Conservation (phyloP, 352 stramenopile genomes). For the Phytophthora sp. region DNA sequence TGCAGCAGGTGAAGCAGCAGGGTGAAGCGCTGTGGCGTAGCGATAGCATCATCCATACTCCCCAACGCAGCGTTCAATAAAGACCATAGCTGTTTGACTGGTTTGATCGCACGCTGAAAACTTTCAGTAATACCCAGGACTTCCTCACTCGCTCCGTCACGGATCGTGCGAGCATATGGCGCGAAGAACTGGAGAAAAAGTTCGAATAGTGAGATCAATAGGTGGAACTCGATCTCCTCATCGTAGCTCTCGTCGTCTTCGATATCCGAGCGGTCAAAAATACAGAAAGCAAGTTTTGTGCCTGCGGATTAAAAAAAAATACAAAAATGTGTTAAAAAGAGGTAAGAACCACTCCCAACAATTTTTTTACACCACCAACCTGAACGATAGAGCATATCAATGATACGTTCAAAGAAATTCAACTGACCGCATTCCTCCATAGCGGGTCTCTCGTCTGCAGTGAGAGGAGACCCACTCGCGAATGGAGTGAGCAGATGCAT, state of each 20-base stretch:
- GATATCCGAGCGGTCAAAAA: conserved; percentile 71
- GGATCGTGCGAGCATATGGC: conserved; percentile 48
- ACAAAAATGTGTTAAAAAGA: background rate
- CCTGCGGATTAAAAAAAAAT: conserved; percentile 25
- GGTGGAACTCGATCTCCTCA: conserved; percentile 74
- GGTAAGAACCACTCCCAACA: background rate
- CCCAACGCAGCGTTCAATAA: conserved; percentile 50
- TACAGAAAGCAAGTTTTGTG: conserved; percentile 68
- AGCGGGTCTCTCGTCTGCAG: conserved; percentile 16
- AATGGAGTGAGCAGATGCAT: conserved; percentile 52
- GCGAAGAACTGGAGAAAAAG: conserved; percentile 68
- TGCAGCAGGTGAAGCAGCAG: conserved; percentile 69
- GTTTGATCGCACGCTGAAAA: conserved; percentile 46
- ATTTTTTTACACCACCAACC: conserved; percentile 26
- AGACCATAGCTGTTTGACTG: conserved; percentile 58
- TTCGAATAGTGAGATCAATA: conserved; percentile 62
- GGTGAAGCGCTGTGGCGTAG: conserved; percentile 67
- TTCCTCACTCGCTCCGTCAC: background rate
- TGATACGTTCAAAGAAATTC: conserved; percentile 47
- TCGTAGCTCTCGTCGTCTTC: conserved; percentile 79
- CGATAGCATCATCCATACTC: conserved; percentile 54
- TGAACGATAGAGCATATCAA: conserved; percentile 48
- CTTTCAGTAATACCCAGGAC: conserved; percentile 26
- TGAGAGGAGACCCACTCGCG: conserved; percentile 25
- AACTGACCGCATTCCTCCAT: conserved; percentile 39